Evolutionary conservation across 257 asterid genomes (phyloP).

Genomic region (Scutellaria baicalensis): DNA sequence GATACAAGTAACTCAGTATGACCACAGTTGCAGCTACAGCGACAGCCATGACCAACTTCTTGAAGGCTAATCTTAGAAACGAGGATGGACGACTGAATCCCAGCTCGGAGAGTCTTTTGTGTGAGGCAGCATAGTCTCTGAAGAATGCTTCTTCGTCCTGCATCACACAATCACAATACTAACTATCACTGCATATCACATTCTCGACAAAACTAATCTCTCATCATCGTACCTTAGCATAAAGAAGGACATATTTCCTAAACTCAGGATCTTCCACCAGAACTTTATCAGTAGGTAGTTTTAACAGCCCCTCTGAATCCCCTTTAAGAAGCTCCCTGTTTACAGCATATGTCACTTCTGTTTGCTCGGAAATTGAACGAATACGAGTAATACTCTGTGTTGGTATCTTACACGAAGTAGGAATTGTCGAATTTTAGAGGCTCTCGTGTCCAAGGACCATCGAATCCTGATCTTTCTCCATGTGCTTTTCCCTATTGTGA

Average conservation of each 20-base stretch:
- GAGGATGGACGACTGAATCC: constrained; percentile 50
- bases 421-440: constrained; percentile 86
- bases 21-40: constrained; percentile 48
- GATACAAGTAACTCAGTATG: constrained; percentile 47
- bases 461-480: constrained; percentile 77
- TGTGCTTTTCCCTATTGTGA: constrained; percentile 73
- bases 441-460: constrained; percentile 85
- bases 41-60: constrained; percentile 28
- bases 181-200: no score
- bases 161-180: not conserved
- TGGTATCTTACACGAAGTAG: constrained; percentile 58
- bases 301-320: constrained; percentile 58
- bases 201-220: no score
- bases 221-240: constrained; percentile 49
- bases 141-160: constrained; percentile 91
- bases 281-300: constrained; percentile 73
- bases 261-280: constrained; percentile 65
- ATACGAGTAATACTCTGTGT: not conserved
- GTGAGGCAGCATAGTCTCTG: constrained; percentile 74
- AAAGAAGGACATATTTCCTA: constrained; percentile 41
- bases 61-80: constrained; percentile 14
- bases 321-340: constrained; percentile 68
- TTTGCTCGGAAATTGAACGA: not conserved
- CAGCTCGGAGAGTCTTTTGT: constrained; percentile 86
- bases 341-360: not conserved